These are phyloP conservation scores for Sordariomycetes sp. DNA, from an alignment of 2,329 filamentous ascomycete species.

Conservation along the genomic window DNA sequence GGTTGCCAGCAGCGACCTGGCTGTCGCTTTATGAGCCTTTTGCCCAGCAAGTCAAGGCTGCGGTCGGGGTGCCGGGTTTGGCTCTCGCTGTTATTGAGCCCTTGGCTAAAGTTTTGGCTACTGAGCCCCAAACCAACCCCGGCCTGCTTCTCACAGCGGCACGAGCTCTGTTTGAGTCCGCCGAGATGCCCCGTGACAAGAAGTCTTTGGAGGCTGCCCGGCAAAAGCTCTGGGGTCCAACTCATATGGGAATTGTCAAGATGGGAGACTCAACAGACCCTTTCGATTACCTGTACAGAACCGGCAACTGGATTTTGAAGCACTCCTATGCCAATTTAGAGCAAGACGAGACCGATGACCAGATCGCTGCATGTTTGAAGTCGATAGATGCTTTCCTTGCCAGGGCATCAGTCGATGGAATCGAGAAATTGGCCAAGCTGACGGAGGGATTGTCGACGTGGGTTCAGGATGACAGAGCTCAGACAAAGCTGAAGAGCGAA, in stretches of 20 bases:
- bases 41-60: conserved; percentile 44
- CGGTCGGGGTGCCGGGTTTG: conserved; percentile 59
- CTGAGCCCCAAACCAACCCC: conserved; percentile 14
- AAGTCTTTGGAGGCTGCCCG: conserved; percentile 57
- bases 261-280: conserved; percentile 46
- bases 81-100: conserved; percentile 63
- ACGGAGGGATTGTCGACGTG: conserved; percentile 55
- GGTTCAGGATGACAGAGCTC: conserved; percentile 48
- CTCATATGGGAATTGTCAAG: conserved; percentile 11
- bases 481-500: conserved; percentile 30
- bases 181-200: conserved; percentile 48
- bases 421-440: conserved; percentile 46
- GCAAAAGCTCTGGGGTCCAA: conserved; percentile 52
- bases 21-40: conserved; percentile 47
- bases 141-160: conserved; percentile 19
- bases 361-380: conserved; percentile 38
- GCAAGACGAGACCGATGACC: conserved; percentile 23
- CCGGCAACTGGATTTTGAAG: conserved; percentile 43
- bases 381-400: conserved; percentile 46
- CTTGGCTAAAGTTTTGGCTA: conserved; percentile 47
- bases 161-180: conserved; percentile 33
- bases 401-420: conserved; percentile 33
- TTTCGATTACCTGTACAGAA: conserved; percentile 57
- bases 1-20: conserved; percentile 38
- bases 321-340: conserved; percentile 41